phyloP scores from a whole-genome alignment of 495 filamentous ascomycete genomes.

The Neurospora sp. region DNA sequence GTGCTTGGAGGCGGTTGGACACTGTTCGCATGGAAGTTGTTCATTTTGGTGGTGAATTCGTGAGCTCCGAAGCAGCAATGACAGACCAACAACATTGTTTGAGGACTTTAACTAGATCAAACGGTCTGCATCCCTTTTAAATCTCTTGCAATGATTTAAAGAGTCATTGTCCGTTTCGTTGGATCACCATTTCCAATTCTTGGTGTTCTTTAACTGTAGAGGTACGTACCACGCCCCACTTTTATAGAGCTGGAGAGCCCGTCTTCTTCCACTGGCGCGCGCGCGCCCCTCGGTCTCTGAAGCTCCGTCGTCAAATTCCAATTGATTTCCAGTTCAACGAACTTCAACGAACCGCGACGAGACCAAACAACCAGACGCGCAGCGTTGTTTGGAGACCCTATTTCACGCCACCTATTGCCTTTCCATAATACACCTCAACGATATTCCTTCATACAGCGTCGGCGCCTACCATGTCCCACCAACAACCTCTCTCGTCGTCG shows the following conservation, averaged over 20 bases:
- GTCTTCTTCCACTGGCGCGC: not conserved
- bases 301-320: not conserved
- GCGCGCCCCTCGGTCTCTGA: not conserved
- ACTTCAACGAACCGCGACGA: not conserved
- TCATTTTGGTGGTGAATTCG: not conserved
- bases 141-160: not conserved
- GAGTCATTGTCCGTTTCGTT: not conserved
- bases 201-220: not conserved
- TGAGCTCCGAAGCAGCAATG: not conserved
- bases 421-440: not conserved
- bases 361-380: not conserved
- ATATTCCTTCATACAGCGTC: not conserved
- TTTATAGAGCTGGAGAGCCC: not conserved
- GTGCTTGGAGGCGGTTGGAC: not conserved
- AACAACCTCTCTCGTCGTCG: slow-evolving; percentile 28
- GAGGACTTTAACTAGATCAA: not conserved
- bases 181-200: not conserved
- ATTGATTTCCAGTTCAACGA: not conserved
- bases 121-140: too few relatives aligned
- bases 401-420: too few relatives aligned
- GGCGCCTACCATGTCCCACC: slow-evolving; percentile 12
- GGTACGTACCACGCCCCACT: not conserved
- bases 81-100: not conserved
- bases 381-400: not conserved
- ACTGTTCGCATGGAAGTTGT: not conserved